Evolutionary conservation across 1,284 basidiomycete genomes (phyloP).

Genomic region (Irpex rosettiformis): DNA sequence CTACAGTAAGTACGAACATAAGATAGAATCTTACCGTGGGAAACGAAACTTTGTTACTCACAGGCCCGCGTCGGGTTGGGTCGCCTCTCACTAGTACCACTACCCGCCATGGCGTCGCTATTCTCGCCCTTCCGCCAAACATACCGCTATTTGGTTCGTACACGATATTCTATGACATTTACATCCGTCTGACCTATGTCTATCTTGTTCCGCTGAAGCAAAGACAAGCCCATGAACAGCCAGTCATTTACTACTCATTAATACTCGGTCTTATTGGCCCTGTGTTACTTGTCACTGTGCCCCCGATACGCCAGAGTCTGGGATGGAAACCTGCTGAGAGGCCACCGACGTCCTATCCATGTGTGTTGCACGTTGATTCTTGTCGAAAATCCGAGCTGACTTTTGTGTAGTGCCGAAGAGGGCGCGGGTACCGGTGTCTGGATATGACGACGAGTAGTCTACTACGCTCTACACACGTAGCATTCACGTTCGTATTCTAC

Average conservation of each 20-base stretch:
- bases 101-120: conserved; percentile 39
- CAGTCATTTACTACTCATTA: conserved; percentile 89
- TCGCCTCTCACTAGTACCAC: background rate
- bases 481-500: background rate
- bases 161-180: conserved; percentile 7
- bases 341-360: conserved; percentile 82
- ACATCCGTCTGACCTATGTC: background rate
- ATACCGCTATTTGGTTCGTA: conserved; percentile 46
- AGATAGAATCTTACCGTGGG: background rate
- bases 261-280: conserved; percentile 78
- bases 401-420: conserved; percentile 43
- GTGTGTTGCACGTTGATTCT: conserved; percentile 46
- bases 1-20: no score
- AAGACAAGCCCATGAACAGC: conserved; percentile 88
- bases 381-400: background rate
- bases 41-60: background rate
- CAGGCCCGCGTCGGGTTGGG: background rate
- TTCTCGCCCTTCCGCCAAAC: conserved; percentile 42
- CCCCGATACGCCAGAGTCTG: conserved; percentile 70
- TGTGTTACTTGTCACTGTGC: conserved; percentile 70
- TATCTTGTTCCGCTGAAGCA: conserved; percentile 36
- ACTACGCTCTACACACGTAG: background rate
- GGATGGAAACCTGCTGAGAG: conserved; percentile 77
- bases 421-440: conserved; percentile 42
- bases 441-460: conserved; percentile 44